A percentile compares a stretch with the other conserved stretches of the same genome.
Conservation (phyloP, 2,329 filamentous ascomycete genomes). For the Westerdykella sp. region DNA sequence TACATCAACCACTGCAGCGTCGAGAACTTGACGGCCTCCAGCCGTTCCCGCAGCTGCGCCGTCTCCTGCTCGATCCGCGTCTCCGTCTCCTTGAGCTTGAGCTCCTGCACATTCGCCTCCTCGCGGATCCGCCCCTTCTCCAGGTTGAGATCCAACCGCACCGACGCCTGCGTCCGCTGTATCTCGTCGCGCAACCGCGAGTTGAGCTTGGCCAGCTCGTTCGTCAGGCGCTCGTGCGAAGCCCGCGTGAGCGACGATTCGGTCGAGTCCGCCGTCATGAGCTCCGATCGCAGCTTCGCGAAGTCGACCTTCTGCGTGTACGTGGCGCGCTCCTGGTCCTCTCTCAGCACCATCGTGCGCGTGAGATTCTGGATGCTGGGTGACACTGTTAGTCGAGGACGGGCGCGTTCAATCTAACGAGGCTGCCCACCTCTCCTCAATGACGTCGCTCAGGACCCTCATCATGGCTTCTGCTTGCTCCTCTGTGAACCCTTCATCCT, state of each 20-base stretch:
- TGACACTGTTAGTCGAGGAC: neutral
- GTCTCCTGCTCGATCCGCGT: slow-evolving; percentile 98
- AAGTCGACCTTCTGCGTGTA: slow-evolving; percentile 93
- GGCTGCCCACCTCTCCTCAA: slow-evolving; percentile 72
- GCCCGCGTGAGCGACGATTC: slow-evolving; percentile 83
- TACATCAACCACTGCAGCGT: slow-evolving; percentile 98
- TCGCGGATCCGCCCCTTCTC: slow-evolving; percentile 96
- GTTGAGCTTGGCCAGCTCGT: slow-evolving; percentile 91
- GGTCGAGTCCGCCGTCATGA: slow-evolving; percentile 84
- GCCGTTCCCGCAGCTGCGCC: slow-evolving; percentile 78
- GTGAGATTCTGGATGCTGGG: slow-evolving; percentile 89
- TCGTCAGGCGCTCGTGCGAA: slow-evolving; percentile 85
- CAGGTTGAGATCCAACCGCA: slow-evolving; percentile 85
- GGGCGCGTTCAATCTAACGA: neutral
- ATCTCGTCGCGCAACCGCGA: slow-evolving; percentile 88
- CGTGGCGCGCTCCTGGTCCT: slow-evolving; percentile 76
- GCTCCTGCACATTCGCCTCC: slow-evolving; percentile 91
- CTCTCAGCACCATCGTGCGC: slow-evolving; percentile 93
- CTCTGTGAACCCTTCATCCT: slow-evolving; percentile 90
- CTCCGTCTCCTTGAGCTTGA: slow-evolving; percentile 98
- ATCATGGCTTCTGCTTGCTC: slow-evolving; percentile 97
- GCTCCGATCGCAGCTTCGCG: slow-evolving; percentile 89
- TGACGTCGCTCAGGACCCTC: slow-evolving; percentile 92
- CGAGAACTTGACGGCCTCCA: slow-evolving; percentile 97
- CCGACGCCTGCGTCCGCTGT: slow-evolving; percentile 84